These are phyloP conservation scores for Chrysanthemum lavandulifolium DNA, from an alignment of 129 eudicot genomes.

Conservation along the genomic window DNA sequence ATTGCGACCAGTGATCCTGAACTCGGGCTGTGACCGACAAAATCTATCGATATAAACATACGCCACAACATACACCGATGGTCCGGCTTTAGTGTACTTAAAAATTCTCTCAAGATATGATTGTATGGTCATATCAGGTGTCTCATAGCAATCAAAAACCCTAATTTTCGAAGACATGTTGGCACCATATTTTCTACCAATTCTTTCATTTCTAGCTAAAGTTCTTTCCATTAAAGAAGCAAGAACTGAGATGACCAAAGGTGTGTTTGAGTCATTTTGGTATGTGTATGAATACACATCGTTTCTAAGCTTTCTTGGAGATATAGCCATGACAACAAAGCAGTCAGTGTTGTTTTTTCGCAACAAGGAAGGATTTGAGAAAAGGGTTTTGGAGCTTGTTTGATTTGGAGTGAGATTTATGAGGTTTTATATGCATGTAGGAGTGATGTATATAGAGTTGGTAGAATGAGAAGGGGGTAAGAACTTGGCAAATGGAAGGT, in stretches of 20 bases:
- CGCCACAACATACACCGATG: slow-evolving; percentile 89
- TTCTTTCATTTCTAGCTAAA: slow-evolving; percentile 69
- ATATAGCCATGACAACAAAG: slow-evolving; percentile 42
- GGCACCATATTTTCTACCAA: slow-evolving; percentile 39
- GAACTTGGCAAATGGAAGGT: slow-evolving; percentile 63
- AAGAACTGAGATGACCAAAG: slow-evolving; percentile 80
- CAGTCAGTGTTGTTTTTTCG: too few relatives aligned
- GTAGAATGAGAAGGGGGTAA: slow-evolving; percentile 27
- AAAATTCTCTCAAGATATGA: slow-evolving; percentile 89
- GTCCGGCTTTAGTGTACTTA: slow-evolving; percentile 83
- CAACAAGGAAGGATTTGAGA: background rate
- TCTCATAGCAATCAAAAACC: slow-evolving; percentile 67
- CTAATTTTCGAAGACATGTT: slow-evolving; percentile 35
- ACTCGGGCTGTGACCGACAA: slow-evolving; percentile 63
- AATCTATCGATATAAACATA: slow-evolving; percentile 88
- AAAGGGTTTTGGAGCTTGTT: slow-evolving; percentile 13
- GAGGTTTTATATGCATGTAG: slow-evolving; percentile 25
- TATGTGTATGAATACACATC: slow-evolving; percentile 80
- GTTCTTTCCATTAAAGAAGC: slow-evolving; percentile 85
- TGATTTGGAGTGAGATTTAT: slow-evolving; percentile 21
- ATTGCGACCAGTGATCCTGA: slow-evolving; percentile 65
- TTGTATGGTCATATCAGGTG: slow-evolving; percentile 82
- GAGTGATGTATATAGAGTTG: slow-evolving; percentile 14
- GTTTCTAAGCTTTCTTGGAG: slow-evolving; percentile 88
- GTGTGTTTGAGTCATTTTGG: slow-evolving; percentile 63